A percentile compares a stretch with the other conserved stretches of the same genome.
These are phyloP conservation scores for Mycena metata DNA, from an alignment of 768 basidiomycete species.

Conservation along the genomic window DNA sequence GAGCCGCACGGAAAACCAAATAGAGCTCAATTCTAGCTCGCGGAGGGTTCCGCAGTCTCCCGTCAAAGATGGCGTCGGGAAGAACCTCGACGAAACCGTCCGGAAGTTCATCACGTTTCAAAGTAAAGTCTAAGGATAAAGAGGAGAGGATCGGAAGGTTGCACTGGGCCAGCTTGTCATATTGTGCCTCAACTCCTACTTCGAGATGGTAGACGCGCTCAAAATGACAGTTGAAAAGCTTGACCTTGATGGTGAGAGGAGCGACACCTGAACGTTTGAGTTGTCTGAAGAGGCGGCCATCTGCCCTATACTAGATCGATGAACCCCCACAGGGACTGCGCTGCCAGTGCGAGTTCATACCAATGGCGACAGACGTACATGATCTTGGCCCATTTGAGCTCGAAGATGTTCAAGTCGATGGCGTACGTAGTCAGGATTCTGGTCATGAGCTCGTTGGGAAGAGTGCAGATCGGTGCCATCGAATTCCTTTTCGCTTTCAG, in stretches of 20 bases:
- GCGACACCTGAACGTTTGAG: conserved; percentile 7
- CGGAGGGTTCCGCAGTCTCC: background rate
- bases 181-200: background rate
- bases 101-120: background rate
- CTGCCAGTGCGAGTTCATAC: conserved; percentile 9
- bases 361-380: conserved; percentile 21
- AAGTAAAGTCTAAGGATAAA: background rate
- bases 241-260: conserved; percentile 5
- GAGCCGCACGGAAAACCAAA: background rate
- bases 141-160: conserved; percentile 16
- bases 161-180: background rate
- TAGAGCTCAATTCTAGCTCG: background rate
- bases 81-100: background rate
- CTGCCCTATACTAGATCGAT: background rate
- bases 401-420: background rate
- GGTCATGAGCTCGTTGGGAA: conserved; percentile 21
- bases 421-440: conserved; percentile 4
- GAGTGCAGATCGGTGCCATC: conserved; percentile 5
- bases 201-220: background rate
- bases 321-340: conserved; percentile 15
- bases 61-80: background rate
- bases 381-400: conserved; percentile 17
- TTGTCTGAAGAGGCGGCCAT: background rate
- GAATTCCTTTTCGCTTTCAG: conserved; percentile 13
- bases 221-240: background rate